phyloP scores from a whole-genome alignment of 2,329 filamentous ascomycete genomes.

The Pestalotiopsis fici region DNA sequence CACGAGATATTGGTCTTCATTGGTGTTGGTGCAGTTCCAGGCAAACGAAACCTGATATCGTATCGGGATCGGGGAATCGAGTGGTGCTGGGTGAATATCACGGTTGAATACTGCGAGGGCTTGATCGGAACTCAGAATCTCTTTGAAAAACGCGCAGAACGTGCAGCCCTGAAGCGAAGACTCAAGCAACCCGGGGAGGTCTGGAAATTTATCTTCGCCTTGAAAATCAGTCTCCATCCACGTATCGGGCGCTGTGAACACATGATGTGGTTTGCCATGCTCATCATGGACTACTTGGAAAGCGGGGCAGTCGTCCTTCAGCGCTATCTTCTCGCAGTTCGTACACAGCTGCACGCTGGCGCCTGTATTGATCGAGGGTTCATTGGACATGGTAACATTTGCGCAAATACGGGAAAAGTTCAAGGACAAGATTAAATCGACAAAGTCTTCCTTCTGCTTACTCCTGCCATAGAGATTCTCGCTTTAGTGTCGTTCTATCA shows the following conservation, averaged over 20 bases:
- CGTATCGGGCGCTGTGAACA: neutral
- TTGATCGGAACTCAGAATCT: neutral
- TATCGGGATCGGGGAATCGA: neutral
- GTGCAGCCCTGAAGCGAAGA: neutral
- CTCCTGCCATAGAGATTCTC: no score
- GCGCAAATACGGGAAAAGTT: no score
- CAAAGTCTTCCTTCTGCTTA: no score
- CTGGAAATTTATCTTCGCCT: neutral
- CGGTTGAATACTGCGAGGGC: neutral
- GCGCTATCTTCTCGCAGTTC: neutral
- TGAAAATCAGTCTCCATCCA: rapidly evolving
- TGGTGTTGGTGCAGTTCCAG: neutral
- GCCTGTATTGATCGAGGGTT: neutral
- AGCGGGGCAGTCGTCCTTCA: neutral
- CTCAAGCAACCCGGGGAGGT: neutral
- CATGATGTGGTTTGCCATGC: neutral
- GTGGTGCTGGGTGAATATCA: neutral
- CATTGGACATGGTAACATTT: neutral
- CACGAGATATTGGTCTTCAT: neutral
- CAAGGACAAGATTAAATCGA: no score
- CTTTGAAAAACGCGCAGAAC: neutral
- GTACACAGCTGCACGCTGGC: neutral
- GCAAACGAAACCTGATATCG: rapidly evolving
- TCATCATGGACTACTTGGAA: neutral
- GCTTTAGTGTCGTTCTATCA: neutral